Conservation (phyloP, 371 early-diverging fungal species). For the Dichotomocladium elegans region DNA sequence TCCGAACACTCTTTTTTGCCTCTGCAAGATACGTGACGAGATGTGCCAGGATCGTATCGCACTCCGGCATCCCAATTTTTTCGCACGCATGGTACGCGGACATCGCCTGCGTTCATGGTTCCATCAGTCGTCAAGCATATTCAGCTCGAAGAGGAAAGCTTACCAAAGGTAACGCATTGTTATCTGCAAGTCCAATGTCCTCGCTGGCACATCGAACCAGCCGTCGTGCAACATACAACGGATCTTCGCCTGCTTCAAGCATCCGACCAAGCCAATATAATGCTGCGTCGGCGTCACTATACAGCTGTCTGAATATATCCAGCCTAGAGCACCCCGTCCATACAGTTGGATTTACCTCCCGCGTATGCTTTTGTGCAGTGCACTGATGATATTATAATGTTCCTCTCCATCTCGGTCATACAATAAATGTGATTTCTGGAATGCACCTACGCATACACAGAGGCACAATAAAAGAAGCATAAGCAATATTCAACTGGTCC, state of each 20-base stretch:
- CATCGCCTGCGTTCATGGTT: constrained; percentile 72
- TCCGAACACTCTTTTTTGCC: constrained; percentile 77
- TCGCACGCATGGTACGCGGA: constrained; percentile 81
- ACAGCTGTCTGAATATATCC: not conserved
- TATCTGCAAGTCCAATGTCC: constrained; percentile 87
- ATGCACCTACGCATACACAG: too few relatives aligned
- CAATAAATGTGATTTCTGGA: constrained; percentile 74
- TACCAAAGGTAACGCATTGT: constrained; percentile 66
- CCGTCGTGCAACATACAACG: constrained; percentile 74
- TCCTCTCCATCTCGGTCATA: constrained; percentile 86
- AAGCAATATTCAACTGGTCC: not conserved
- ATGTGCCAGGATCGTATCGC: constrained; percentile 81
- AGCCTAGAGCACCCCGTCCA: not conserved
- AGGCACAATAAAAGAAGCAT: not conserved
- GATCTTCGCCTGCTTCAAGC: constrained; percentile 88
- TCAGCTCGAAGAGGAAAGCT: constrained; percentile 42
- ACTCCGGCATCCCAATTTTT: constrained; percentile 89
- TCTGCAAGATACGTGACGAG: constrained; percentile 74
- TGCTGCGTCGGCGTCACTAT: constrained; percentile 68
- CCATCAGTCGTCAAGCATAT: constrained; percentile 77
- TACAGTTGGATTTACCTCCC: constrained; percentile 46
- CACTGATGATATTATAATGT: constrained; percentile 87
- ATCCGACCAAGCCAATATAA: constrained; percentile 90
- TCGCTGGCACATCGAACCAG: constrained; percentile 83
- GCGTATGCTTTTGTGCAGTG: constrained; percentile 82